phyloP scores from a whole-genome alignment of 1,284 basidiomycete genomes.

The Microbotryomycetes sp. region DNA sequence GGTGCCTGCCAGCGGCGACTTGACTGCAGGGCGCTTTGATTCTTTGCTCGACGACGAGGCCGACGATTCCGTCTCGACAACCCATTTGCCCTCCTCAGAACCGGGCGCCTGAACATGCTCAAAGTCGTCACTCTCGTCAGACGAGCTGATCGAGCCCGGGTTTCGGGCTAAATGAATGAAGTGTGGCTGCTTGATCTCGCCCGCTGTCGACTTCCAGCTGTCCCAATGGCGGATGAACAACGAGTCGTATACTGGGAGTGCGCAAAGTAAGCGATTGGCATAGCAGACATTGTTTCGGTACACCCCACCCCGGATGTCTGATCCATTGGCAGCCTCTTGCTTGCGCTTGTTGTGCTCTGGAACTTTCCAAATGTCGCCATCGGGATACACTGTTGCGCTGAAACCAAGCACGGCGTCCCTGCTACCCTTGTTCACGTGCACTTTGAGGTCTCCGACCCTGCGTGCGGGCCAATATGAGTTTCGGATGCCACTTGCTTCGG shows the following conservation, averaged over 20 bases:
- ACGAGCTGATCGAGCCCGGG: slow-evolving; percentile 33
- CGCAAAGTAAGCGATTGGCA: neutral
- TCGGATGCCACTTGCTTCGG: neutral
- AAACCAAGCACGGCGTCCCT: slow-evolving; percentile 27
- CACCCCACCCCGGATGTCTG: slow-evolving; percentile 50
- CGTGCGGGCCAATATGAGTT: too few relatives aligned
- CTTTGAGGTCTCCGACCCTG: slow-evolving; percentile 30
- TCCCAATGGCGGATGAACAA: slow-evolving; percentile 82
- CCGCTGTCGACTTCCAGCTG: slow-evolving; percentile 59
- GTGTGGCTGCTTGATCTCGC: slow-evolving; percentile 48
- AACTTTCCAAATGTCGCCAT: slow-evolving; percentile 39
- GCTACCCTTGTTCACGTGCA: neutral
- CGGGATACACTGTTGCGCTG: slow-evolving; percentile 31
- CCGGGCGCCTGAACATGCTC: slow-evolving; percentile 37
- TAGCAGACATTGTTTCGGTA: slow-evolving; percentile 42
- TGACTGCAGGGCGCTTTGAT: neutral
- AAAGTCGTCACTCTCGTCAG: slow-evolving; percentile 8
- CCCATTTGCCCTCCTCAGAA: slow-evolving; percentile 56
- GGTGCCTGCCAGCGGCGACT: slow-evolving; percentile 25
- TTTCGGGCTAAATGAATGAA: slow-evolving; percentile 3
- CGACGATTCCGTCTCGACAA: slow-evolving; percentile 58
- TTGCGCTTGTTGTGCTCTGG: slow-evolving; percentile 31
- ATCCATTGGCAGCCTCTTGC: slow-evolving; percentile 23
- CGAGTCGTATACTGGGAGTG: slow-evolving; percentile 67
- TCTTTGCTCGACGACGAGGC: neutral